Base-by-base conservation (phyloP, 2,329 filamentous ascomycete species). In the Cephalotrichum gorgonifer region DNA sequence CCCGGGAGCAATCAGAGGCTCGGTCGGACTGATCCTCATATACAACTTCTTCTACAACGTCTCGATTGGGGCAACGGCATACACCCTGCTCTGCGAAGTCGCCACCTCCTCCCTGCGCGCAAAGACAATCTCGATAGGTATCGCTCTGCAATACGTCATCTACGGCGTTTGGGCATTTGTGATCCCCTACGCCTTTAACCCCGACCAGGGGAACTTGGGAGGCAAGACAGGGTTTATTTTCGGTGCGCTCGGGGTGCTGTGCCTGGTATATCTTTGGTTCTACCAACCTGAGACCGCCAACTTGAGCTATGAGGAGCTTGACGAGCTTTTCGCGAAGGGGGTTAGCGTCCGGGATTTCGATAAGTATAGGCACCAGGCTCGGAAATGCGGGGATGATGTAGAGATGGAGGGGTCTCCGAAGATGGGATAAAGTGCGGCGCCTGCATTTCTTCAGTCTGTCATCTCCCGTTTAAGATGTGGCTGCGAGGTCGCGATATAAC, bases 191-290 rank as follows among this genome's bases (percentile, higher is more conserved):
- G 51, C 63, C 0, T 64, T 58, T 26, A 61, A 60, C 23, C 52
- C 54, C 1, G 62, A 64, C 28, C 56, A 60, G 22, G 58, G 55
- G 0, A 64, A 68, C 15, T 57, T 72, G 0, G 64, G 64, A 7
- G 66, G 62, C 1, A 70, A 70, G 54, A 65, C 65, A 1, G 59
- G 60, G 0, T 71, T 71, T 43, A 56, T 71, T 4, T 72, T 68
- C 50, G 63, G 61, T 1, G 66, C 57, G 0, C 50, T 64, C 6
- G 53, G 55, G 27, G 50, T 62, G 2, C 22, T 62, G 20, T 58
- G 51, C 26, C 55, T 57, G 6, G 51, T 62, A 15, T 65, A 58
- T 48, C 30, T 68, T 7, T 56, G 56, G 54, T 57, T 61, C 17
- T 61, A 53, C 33, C 58, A 67, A 62, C 70, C 70, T 6, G 59